Evolutionary conservation across 805 yeast genomes (phyloP).

Genomic region (Yamadazyma akitaensis): DNA sequence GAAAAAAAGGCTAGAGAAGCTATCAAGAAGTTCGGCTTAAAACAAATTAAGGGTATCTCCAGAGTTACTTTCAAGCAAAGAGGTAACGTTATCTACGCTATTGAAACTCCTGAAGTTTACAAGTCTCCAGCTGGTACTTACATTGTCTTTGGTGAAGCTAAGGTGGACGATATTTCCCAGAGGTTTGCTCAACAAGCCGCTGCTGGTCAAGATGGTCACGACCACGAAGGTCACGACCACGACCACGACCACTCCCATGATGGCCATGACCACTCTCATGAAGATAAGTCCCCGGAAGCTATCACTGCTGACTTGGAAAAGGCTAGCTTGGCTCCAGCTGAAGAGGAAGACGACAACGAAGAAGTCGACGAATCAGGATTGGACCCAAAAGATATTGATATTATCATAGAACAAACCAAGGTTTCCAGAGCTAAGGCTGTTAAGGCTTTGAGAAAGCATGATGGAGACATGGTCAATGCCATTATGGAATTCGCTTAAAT

Average conservation of each 20-base stretch:
- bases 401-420: slow-evolving; percentile 88
- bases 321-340: slow-evolving; percentile 26
- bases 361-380: slow-evolving; percentile 85
- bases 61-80: slow-evolving; percentile 95
- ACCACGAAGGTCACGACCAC: slow-evolving; percentile 17
- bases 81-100: slow-evolving; percentile 87
- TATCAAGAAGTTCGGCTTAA: slow-evolving; percentile 83
- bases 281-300: slow-evolving; percentile 67
- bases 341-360: slow-evolving; percentile 57
- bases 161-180: slow-evolving; percentile 89
- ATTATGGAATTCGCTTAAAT: slow-evolving; percentile 70
- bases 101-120: slow-evolving; percentile 93
- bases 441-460: slow-evolving; percentile 82
- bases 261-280: slow-evolving; percentile 17
- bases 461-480: slow-evolving; percentile 94
- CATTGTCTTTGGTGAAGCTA: slow-evolving; percentile 97
- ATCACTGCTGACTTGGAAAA: slow-evolving; percentile 78
- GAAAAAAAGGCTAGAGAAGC: slow-evolving; percentile 94
- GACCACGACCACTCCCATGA: slow-evolving; percentile 15
- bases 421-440: slow-evolving; percentile 88
- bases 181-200: slow-evolving; percentile 67
- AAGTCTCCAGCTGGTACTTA: slow-evolving; percentile 90
- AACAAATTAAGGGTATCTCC: slow-evolving; percentile 85
- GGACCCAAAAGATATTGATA: slow-evolving; percentile 74
- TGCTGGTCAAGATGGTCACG: slow-evolving; percentile 28